Base-by-base conservation (phyloP, 305 asterid genomes). In the Fraxinus angustifolia region DNA sequence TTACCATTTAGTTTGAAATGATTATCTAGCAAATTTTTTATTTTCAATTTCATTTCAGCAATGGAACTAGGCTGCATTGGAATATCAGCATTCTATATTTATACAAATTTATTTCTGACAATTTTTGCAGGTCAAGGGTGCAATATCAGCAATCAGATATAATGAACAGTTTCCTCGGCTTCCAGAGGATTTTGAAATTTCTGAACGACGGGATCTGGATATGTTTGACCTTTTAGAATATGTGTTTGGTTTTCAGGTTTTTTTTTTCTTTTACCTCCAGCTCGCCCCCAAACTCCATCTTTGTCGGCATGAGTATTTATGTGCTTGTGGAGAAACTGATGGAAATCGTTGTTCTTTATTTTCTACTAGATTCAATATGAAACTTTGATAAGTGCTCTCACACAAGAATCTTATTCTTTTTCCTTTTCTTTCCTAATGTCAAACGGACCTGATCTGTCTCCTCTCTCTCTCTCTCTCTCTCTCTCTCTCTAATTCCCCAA, bases 141-240 rank as follows among this genome's bases (percentile, higher is more conserved):
- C 98, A 72, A 88, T 93, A 82, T 88, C 97, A 65, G 94, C 99
- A 79, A 79, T 95, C 77, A 89, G 89, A 85, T 91, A 88, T 58
- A 90, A 89, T 14, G 98, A 92, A 73, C 97, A 93, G 81, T 95
- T 91, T 83, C 97, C 99, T 80, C 91, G 87, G 87, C 91, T 95
- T 84, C 96, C 98, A 58, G 85, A 91, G 75, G 91, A 83, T 87
- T 89, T 87, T 91, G 91, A 91, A 85, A 82, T 87, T 81, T 83
- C 92, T 83, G 96, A 92, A 82, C 96, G 89, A 80, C 90, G 96
- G 82, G 84, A 89, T 48, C 50, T 84, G 90, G 99, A 95, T 87
- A 93, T 95, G 99, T 93, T 95, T 88, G 99, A 95, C 87, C 93
- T 95, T 70, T 87, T 95, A 91, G 97, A 93, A 87, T 92, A 86